Evolutionary conservation across 2,329 filamentous ascomycete species (phyloP), one percentile per base, ranked within the genome.

Genomic region (Cyanodermella asteris): DNA sequence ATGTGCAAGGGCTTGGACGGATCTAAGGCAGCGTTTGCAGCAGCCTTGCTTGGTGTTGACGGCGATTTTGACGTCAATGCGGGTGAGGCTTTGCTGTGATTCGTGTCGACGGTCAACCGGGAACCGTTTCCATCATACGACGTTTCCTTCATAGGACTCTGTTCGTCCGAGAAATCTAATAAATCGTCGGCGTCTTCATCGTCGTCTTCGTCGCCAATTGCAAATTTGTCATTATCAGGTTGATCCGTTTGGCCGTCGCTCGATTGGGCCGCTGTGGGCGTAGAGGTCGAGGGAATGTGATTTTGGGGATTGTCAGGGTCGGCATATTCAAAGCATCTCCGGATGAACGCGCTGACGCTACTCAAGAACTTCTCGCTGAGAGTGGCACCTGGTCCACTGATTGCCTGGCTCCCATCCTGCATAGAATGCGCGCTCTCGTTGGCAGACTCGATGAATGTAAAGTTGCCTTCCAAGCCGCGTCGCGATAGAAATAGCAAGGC

Each of bases 281-380:
- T 47, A n/a, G n/a, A n/a, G n/a, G n/a, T n/a, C n/a, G n/a, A n/a
- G n/a, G n/a, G n/a, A n/a, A n/a, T 48, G 30, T 67, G 59, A 34
- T 69, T 62, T 43, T 62, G 59, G 2, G 73, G 70, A 34, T 76
- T 72, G 40, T 90, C 84, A 1, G 87, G 84, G 41, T 97, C 87
- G 5, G 87, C 87, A 42, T 97, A 97, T 49, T 97, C 87, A 36
- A 97, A 97, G 48, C 87, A 97, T 30, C 87, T 66, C 34, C 82
- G 65, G 31, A 94, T 97, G 43, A 97, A 97, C 3, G 81, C 81
- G 37, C 80, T 91, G 26, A 97, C 81, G 33, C 82, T 91, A 32
- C 74, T 77, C 14, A 97, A 53, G 42, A 97, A 94, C 26, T 72
- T 67, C 47, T 94, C 87, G 35, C 90, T n/a, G n/a, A n/a, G n/a